Conservation (phyloP, 148 eudicot genomes). For the Chenopodium quinoa region DNA sequence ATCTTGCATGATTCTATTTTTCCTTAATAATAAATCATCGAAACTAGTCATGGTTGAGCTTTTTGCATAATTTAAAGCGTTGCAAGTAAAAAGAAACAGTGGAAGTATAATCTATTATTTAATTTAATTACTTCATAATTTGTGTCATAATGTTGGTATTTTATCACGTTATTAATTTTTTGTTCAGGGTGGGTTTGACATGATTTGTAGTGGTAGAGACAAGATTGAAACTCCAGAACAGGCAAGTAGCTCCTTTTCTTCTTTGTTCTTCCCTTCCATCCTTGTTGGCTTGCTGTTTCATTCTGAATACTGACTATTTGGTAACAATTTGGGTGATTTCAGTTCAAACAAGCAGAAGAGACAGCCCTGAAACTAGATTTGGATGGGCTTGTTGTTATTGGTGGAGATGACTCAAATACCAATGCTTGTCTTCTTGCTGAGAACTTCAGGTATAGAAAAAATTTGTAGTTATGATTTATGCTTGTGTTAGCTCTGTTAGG, state of each 20-base stretch:
- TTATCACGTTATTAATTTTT: neutral
- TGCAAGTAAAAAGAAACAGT: too few species aligned
- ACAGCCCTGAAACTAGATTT: slow-evolving; percentile 83
- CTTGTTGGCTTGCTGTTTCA: neutral
- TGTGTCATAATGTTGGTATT: neutral
- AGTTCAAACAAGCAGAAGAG: slow-evolving; percentile 98
- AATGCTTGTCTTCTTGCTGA: slow-evolving; percentile 99
- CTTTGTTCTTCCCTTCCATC: neutral
- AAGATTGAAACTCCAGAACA: slow-evolving; percentile 99
- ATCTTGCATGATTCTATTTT: too few species aligned
- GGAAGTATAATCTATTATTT: too few species aligned
- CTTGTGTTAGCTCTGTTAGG: neutral
- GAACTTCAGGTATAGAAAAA: slow-evolving; percentile 61
- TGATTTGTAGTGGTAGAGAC: slow-evolving; percentile 97
- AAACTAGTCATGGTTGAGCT: too few species aligned
- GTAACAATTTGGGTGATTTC: slow-evolving; percentile 46
- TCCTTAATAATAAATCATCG: too few species aligned
- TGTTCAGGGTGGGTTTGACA: slow-evolving; percentile 94
- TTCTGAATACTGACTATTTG: slow-evolving; percentile 10
- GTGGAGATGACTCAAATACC: slow-evolving; percentile 97
- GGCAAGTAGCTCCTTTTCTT: slow-evolving; percentile 37
- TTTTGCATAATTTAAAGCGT: too few species aligned
- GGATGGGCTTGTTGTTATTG: slow-evolving; percentile 98
- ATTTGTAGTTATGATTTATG: neutral
- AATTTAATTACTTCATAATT: neutral